A percentile compares a stretch with the other conserved stretches of the same genome.
Evolutionary conservation across 2,329 filamentous ascomycete genomes (phyloP).

Genomic region (Teratosphaeria nubilosa): DNA sequence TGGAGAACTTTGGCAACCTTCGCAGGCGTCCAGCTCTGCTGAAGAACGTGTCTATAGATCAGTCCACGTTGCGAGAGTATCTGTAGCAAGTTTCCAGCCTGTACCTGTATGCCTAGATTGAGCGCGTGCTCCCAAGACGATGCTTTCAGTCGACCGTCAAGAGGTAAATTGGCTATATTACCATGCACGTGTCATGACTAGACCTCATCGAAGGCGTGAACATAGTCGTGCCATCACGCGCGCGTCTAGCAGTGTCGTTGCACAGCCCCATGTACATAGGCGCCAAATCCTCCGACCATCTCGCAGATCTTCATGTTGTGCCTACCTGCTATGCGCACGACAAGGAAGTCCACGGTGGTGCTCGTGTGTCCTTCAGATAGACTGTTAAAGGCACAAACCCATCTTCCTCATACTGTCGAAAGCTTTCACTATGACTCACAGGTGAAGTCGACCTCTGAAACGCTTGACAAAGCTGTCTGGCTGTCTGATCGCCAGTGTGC

Average conservation of each 20-base stretch:
- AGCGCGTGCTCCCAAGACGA: not conserved
- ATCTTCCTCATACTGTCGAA: not conserved
- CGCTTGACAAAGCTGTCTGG: constrained; percentile 1
- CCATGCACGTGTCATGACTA: not conserved
- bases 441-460: constrained; percentile 4
- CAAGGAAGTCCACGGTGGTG: not conserved
- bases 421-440: constrained; percentile 11
- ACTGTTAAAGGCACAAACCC: not conserved
- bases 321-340: not conserved
- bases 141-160: not conserved
- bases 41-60: too few relatives aligned
- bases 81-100: too few relatives aligned
- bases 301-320: not conserved
- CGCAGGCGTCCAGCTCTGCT: too few relatives aligned
- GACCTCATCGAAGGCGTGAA: not conserved
- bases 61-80: too few relatives aligned
- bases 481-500: constrained; percentile 7
- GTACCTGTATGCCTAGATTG: too few relatives aligned
- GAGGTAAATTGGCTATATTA: not conserved
- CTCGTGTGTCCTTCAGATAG: not conserved
- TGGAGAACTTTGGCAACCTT: too few relatives aligned
- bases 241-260: constrained; percentile 8
- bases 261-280: not conserved
- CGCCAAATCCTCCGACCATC: not conserved
- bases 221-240: constrained; percentile 8